Conservation (phyloP, 2,329 filamentous ascomycete genomes). For the Fusarium sp. region DNA sequence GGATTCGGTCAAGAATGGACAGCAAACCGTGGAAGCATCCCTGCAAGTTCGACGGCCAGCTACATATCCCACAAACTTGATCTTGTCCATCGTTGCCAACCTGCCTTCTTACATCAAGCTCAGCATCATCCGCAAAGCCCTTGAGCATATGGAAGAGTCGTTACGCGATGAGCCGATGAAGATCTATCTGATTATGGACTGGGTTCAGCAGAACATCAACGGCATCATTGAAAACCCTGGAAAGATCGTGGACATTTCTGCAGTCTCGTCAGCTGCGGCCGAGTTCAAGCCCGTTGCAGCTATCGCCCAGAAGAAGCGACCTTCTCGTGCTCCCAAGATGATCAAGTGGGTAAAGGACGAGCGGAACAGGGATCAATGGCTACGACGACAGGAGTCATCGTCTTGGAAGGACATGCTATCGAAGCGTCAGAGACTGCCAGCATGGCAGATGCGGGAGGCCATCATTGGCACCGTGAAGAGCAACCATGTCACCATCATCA, state of each 20-base stretch:
- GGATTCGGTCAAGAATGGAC: slow-evolving; percentile 63
- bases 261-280: slow-evolving; percentile 75
- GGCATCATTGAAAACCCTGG: slow-evolving; percentile 87
- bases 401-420: slow-evolving; percentile 80
- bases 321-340: slow-evolving; percentile 62
- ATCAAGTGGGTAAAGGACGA: slow-evolving; percentile 72
- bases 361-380: slow-evolving; percentile 75
- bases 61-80: slow-evolving; percentile 76
- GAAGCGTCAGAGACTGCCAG: slow-evolving; percentile 80
- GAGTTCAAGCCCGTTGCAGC: slow-evolving; percentile 56
- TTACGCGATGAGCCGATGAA: slow-evolving; percentile 87
- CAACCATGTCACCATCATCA: slow-evolving; percentile 94
- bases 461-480: slow-evolving; percentile 80
- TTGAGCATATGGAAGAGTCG: slow-evolving; percentile 76
- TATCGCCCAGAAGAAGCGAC: slow-evolving; percentile 43
- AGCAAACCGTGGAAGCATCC: slow-evolving; percentile 61
- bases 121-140: slow-evolving; percentile 82
- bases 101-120: slow-evolving; percentile 94
- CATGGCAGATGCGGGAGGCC: slow-evolving; percentile 83
- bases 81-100: slow-evolving; percentile 75
- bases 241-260: slow-evolving; percentile 83
- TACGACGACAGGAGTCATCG: slow-evolving; percentile 70
- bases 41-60: slow-evolving; percentile 77
- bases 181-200: slow-evolving; percentile 89
- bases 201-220: slow-evolving; percentile 87